Base-by-base conservation (phyloP, 1,139 yeast species). In the Scheffersomyces lignicola region DNA sequence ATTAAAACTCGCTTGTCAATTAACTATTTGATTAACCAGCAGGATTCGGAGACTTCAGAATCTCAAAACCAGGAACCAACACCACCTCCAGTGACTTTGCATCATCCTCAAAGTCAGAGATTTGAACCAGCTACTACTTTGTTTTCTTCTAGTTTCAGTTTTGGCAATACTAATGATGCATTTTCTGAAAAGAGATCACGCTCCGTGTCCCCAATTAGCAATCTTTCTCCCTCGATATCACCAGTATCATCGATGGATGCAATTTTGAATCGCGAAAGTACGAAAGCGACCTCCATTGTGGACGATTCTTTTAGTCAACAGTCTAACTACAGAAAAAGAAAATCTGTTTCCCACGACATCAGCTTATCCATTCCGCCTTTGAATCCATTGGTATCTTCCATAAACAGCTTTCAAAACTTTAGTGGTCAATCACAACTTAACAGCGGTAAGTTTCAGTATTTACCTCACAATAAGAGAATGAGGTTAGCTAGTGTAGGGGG, bases 381-480 rank as follows among this genome's bases (percentile, higher is more conserved):
- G 43, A 64, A 69, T 35, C 69, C 70, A 3, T 45, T 51, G 6
- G 36, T 49, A 2, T 66, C 69, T 2, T 54, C 69, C 2, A 35
- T 64, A n/a, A 56, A 58, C 38, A 46, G 56, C 18, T 65, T 65
- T 39, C 53, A 62, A 32, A 25, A 18, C 8, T 32, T 38, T 16
- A 43, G 34, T 31, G 15, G 34, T 12, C 33, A 31, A 3, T 32
- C 45, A 4, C 20, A 24, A 15, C 23, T 20, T 20, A 20, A 9
- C n/a, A 5, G 10, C n/a, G 20, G 4, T 26, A 42, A 53, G 12
- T 45, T 37, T 38, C 51, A 32, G 34, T 78, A 78, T 49, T 61
- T 78, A 46, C 73, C 79, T 1, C 78, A 72, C 40, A 72, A 67
- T 33, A 75, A 76, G 45, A 63, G 86, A 52, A 49, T 72, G 34